Evolutionary conservation across 2,329 filamentous ascomycete genomes (phyloP).

Genomic region (Sclerotinia trifoliorum): DNA sequence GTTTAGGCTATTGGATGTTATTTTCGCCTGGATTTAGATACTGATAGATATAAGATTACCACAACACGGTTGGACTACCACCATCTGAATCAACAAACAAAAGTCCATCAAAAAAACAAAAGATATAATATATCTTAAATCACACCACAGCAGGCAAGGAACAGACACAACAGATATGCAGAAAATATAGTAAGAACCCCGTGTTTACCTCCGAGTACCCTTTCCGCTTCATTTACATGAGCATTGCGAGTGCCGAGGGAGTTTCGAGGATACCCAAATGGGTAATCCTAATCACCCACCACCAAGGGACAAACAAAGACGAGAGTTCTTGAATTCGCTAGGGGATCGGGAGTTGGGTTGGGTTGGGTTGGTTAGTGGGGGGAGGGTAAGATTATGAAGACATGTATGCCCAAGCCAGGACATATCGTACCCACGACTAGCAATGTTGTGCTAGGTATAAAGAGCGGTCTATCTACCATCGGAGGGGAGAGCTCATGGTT

Average conservation of each 20-base stretch:
- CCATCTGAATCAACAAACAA: neutral
- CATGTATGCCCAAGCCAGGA: slow-evolving; percentile 45
- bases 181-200: no score
- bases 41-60: neutral
- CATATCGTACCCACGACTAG: no score
- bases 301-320: slow-evolving; percentile 49
- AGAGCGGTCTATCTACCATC: no score
- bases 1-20: neutral
- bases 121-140: neutral
- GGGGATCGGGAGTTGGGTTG: no score
- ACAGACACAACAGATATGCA: no score
- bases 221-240: slow-evolving; percentile 45
- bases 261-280: no score
- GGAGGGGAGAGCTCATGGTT: no score
- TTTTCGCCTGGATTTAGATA: neutral
- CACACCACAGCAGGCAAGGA: no score
- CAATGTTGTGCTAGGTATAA: no score
- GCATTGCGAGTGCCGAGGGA: slow-evolving; percentile 46
- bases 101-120: neutral
- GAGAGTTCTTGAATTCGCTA: slow-evolving; percentile 44
- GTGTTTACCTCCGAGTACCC: no score
- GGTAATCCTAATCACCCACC: no score
- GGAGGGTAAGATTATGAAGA: slow-evolving; percentile 43
- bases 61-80: neutral
- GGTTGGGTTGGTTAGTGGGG: no score